These are phyloP conservation scores for Dactylellina haptotyla DNA, from an alignment of 2,329 filamentous ascomycete genomes.

Conservation along the genomic window DNA sequence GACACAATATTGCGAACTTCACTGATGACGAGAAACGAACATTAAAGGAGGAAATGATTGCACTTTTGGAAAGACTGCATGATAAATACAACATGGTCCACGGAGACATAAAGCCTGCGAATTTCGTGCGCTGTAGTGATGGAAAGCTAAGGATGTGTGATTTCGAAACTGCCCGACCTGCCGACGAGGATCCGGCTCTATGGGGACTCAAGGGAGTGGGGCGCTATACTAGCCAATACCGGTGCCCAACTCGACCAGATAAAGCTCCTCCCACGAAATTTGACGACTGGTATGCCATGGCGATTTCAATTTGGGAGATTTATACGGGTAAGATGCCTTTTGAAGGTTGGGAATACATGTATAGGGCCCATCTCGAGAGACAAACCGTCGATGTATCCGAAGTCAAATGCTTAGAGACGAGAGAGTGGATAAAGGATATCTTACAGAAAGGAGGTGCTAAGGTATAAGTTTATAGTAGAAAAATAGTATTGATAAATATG, in stretches of 20 bases:
- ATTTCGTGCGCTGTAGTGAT: not conserved
- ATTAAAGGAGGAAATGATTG: constrained; percentile 1
- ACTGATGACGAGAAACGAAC: not conserved
- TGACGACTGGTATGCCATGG: constrained; percentile 3
- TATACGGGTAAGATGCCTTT: not conserved
- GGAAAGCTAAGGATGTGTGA: not conserved
- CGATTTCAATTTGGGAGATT: not conserved
- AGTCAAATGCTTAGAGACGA: too few species aligned
- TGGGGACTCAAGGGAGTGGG: not conserved
- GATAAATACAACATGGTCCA: not conserved
- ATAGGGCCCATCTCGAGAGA: too few species aligned
- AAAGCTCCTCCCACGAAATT: not conserved
- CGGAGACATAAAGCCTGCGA: not conserved
- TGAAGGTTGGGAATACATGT: too few species aligned
- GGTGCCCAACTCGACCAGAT: not conserved
- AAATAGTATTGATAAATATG: too few species aligned
- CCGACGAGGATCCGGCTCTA: not conserved
- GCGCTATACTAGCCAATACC: not conserved
- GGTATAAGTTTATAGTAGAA: too few species aligned
- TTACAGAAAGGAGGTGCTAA: too few species aligned
- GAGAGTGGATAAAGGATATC: too few species aligned
- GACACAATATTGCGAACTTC: not conserved
- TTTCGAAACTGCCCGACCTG: not conserved
- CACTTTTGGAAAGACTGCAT: not conserved
- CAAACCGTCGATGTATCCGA: too few species aligned